A percentile compares a stretch with the other conserved stretches of the same genome.
These are phyloP conservation scores for Mucor piriformis DNA, from an alignment of 371 early-diverging fungal species.

Conservation along the genomic window DNA sequence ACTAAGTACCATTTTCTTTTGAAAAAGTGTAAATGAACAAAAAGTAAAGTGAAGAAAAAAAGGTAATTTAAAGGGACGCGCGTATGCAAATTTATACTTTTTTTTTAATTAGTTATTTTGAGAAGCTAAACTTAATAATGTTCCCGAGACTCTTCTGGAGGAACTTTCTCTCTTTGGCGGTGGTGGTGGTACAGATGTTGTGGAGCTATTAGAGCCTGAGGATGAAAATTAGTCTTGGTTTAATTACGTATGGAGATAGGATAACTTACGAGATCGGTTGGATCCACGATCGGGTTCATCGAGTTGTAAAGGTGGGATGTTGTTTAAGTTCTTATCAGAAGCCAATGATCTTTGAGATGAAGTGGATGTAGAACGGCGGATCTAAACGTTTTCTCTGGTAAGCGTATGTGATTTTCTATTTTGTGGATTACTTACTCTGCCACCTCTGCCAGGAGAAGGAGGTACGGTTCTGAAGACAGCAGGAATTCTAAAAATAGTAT, in stretches of 20 bases:
- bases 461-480: constrained; percentile 50
- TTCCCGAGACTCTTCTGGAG: constrained; percentile 44
- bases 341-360: constrained; percentile 52
- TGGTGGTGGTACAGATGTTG: constrained; percentile 28
- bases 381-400: too few species aligned
- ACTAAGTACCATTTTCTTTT: constrained; percentile 1
- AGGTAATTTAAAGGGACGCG: constrained; percentile 9
- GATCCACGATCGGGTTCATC: background rate
- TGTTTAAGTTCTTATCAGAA: constrained; percentile 42
- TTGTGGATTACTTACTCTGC: constrained; percentile 48
- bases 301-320: constrained; percentile 41
- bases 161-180: constrained; percentile 22
- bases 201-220: constrained; percentile 41
- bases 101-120: constrained; percentile 16
- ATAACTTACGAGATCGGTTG: constrained; percentile 22
- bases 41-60: background rate
- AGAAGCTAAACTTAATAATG: constrained; percentile 39
- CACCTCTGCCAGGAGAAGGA: constrained; percentile 49
- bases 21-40: background rate
- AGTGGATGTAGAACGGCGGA: constrained; percentile 49
- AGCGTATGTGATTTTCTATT: too few species aligned
- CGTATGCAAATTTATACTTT: constrained; percentile 6
- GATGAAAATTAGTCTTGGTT: constrained; percentile 1
- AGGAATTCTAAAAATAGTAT: constrained; percentile 43
- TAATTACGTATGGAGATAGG: background rate